A percentile compares a stretch with the other conserved stretches of the same genome.
These are phyloP conservation scores for Ascomycota sp. DNA, from an alignment of 2,329 filamentous ascomycete species.

Conservation along the genomic window DNA sequence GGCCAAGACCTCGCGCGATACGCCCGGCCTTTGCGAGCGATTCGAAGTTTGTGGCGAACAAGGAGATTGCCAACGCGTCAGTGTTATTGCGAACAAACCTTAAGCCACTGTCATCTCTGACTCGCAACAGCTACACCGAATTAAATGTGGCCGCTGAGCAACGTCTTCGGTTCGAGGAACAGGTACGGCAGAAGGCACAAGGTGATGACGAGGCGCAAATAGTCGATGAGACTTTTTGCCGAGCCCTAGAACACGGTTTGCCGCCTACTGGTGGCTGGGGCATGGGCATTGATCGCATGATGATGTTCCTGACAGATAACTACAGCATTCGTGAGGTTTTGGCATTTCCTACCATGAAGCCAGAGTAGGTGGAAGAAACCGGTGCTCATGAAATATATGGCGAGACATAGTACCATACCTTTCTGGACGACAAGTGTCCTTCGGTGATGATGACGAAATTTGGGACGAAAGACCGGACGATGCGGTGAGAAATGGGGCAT, in stretches of 20 bases:
- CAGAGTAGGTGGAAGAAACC: slow-evolving; percentile 32
- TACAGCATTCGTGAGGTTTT: slow-evolving; percentile 89
- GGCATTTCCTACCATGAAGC: slow-evolving; percentile 96
- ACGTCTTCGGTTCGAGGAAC: slow-evolving; percentile 68
- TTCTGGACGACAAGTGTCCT: too few relatives aligned
- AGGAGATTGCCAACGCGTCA: slow-evolving; percentile 75
- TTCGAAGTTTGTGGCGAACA: slow-evolving; percentile 71
- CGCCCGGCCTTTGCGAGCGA: slow-evolving; percentile 75
- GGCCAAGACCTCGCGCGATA: slow-evolving; percentile 78
- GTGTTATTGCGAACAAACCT: background rate
- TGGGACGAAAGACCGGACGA: too few relatives aligned
- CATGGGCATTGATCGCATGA: slow-evolving; percentile 82
- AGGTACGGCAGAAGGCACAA: slow-evolving; percentile 85
- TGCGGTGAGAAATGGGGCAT: too few relatives aligned
- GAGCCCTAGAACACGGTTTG: slow-evolving; percentile 71
- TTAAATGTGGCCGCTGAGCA: slow-evolving; percentile 87
- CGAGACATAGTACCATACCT: too few relatives aligned
- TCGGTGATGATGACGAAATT: too few relatives aligned
- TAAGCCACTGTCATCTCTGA: background rate
- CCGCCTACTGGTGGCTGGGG: slow-evolving; percentile 93
- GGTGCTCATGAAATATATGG: too few relatives aligned
- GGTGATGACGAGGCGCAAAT: slow-evolving; percentile 94
- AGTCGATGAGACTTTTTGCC: slow-evolving; percentile 89
- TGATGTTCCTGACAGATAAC: slow-evolving; percentile 92
- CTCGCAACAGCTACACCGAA: slow-evolving; percentile 50